Percentiles rank a stretch among this genome's conserved stretches.
Evolutionary conservation across 1,284 basidiomycete genomes (phyloP).

Genomic region (Naganishia cerealis): DNA sequence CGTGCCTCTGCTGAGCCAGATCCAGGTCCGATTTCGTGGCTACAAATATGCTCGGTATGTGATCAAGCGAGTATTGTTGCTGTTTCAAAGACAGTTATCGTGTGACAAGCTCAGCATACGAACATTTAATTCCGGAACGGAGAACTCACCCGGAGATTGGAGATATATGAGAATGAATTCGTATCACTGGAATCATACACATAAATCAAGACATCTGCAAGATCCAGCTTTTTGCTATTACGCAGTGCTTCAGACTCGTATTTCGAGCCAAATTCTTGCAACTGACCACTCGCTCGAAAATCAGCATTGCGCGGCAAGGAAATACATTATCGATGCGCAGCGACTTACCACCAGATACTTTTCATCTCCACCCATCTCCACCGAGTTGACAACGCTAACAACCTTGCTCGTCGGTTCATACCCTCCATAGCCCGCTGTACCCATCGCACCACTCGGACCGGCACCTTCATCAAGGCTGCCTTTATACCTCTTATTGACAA

Average conservation of each 20-base stretch:
- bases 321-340: not conserved
- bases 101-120: conserved; percentile 28
- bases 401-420: conserved; percentile 88
- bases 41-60: conserved; percentile 93
- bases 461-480: conserved; percentile 48
- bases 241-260: conserved; percentile 89
- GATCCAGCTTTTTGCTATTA: conserved; percentile 83
- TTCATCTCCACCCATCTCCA: conserved; percentile 90
- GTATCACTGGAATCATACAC: conserved; percentile 98
- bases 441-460: conserved; percentile 4
- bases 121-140: not conserved
- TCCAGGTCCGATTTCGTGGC: conserved; percentile 98
- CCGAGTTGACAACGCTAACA: conserved; percentile 88
- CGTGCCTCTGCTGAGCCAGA: conserved; percentile 88
- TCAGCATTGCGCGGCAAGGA: not conserved
- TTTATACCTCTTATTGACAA: conserved; percentile 73
- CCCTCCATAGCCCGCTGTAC: conserved; percentile 50
- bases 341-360: conserved; percentile 87
- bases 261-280: conserved; percentile 95
- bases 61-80: conserved; percentile 95
- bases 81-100: conserved; percentile 49
- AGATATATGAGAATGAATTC: conserved; percentile 97
- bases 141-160: conserved; percentile 77
- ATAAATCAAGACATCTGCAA: conserved; percentile 91
- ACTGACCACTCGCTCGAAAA: conserved; percentile 55